A percentile compares a stretch with the other conserved stretches of the same genome.
Evolutionary conservation across 768 basidiomycete species (phyloP).

Genomic region (Polyporus arcularius): DNA sequence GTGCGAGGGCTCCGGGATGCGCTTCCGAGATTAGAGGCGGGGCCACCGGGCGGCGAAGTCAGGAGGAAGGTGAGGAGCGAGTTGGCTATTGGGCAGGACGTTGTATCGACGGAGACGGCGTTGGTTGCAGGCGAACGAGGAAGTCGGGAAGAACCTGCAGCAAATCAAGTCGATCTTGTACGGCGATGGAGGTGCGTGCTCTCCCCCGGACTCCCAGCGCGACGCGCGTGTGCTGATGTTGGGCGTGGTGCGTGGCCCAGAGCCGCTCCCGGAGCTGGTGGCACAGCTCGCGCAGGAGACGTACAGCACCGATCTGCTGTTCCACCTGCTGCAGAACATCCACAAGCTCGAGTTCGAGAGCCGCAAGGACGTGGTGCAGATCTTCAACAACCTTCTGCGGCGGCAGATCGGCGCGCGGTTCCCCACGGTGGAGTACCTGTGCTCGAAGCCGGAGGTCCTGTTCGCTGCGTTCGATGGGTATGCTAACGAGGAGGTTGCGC

Average conservation of each 20-base stretch:
- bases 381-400: slow-evolving; percentile 85
- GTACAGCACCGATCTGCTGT: slow-evolving; percentile 86
- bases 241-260: slow-evolving; percentile 35
- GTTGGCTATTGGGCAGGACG: not conserved
- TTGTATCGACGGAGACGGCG: slow-evolving; percentile 1
- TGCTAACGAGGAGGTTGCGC: slow-evolving; percentile 91
- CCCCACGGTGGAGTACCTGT: slow-evolving; percentile 96
- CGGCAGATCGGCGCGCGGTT: slow-evolving; percentile 92
- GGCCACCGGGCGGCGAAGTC: slow-evolving; percentile 73
- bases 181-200: slow-evolving; percentile 78
- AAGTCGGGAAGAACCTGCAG: slow-evolving; percentile 85
- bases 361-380: slow-evolving; percentile 81
- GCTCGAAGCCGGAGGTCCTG: slow-evolving; percentile 70
- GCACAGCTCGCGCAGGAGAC: slow-evolving; percentile 97
- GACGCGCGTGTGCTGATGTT: not conserved
- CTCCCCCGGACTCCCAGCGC: not conserved
- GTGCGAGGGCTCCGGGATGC: slow-evolving; percentile 81
- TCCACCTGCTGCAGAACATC: slow-evolving; percentile 78
- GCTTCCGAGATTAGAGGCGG: slow-evolving; percentile 72
- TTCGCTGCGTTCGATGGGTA: slow-evolving; percentile 92
- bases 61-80: slow-evolving; percentile 68
- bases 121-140: slow-evolving; percentile 73
- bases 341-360: slow-evolving; percentile 93
- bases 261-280: slow-evolving; percentile 85
- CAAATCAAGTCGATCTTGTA: slow-evolving; percentile 87